Conservation (phyloP, 2,329 filamentous ascomycete species). For the Phyllosticta capitalensis region DNA sequence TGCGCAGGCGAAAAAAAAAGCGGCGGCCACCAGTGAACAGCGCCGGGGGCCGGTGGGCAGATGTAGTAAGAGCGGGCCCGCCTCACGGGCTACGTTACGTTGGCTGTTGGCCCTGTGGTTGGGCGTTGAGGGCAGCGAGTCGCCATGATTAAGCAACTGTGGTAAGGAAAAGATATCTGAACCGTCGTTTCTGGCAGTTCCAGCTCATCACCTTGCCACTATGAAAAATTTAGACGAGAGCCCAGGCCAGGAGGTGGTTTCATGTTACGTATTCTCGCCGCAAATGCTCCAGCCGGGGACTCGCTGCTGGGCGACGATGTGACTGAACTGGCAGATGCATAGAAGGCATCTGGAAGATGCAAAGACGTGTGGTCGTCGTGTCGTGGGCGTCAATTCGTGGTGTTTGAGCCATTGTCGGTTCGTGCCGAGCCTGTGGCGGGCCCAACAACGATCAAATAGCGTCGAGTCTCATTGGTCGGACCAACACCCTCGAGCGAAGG, state of each 20-base stretch:
- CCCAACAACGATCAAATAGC: background rate
- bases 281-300: background rate
- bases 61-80: background rate
- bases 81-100: background rate
- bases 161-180: background rate
- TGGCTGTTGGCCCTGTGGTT: background rate
- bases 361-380: too few relatives aligned
- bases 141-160: conserved; percentile 1
- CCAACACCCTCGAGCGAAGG: background rate
- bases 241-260: conserved; percentile 9
- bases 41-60: background rate
- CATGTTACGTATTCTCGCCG: conserved; percentile 8
- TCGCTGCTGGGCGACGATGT: background rate
- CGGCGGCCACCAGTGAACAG: too few relatives aligned
- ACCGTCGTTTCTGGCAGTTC: background rate
- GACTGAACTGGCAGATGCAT: too few relatives aligned
- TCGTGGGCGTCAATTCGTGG: too few relatives aligned
- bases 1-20: too few relatives aligned
- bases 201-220: background rate
- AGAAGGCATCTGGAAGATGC: too few relatives aligned
- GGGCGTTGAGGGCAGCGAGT: background rate
- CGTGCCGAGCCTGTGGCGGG: background rate
- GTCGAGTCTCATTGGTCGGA: background rate
- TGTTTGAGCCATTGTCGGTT: background rate
- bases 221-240: conserved; percentile 4